Evolutionary conservation across 805 yeast species (phyloP), one percentile per base, ranked within the genome.

Genomic region (Saccharomycopsis schoenii): DNA sequence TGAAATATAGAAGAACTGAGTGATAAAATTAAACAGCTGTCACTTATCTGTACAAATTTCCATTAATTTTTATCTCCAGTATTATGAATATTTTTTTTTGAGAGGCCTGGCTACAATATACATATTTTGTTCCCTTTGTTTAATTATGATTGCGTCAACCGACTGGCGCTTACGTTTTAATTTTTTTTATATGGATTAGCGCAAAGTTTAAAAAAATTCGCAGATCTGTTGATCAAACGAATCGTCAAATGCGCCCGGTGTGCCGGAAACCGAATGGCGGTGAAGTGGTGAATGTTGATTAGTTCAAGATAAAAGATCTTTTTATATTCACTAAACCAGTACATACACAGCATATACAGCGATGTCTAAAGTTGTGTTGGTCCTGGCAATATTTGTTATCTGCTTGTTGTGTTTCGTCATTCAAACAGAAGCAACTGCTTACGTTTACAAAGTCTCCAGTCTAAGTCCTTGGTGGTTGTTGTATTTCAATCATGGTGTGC

Each of bases 341-440:
- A 29, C 34, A 29, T 29, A 29, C 34, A 6, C 34, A 29, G 6
- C 6, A 29, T 29, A 3, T 29, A 29, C 6, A 56, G 15, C 47
- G 10, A 29, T 29, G 42, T 39, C 43, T 43, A 77, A 74, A 60
- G 68, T 81, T n/a, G 62, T 74, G 4, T 76, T 80, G 65, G 82
- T 84, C 4, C 72, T 74, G 2, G 65, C 73, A 1, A 75, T 86
- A 1, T 78, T 84, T 51, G 14, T 76, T 1, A 61, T 81, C 1
- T 80, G 86, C 0, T 65, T 84, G 62, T 67, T 81, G 8, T 68
- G 91, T 2, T 90, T 90, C 72, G 91, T 90, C 4, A 68, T 79
- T 15, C 97, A 89, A 69, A 89, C 97, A 0, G 97, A 89, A 69
- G 75, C 85, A 62, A 88, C 96, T 1, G 80, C 89, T 6, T 84